phyloP scores from a whole-genome alignment of 495 filamentous ascomycete species.

The Haplographium delicatum region DNA sequence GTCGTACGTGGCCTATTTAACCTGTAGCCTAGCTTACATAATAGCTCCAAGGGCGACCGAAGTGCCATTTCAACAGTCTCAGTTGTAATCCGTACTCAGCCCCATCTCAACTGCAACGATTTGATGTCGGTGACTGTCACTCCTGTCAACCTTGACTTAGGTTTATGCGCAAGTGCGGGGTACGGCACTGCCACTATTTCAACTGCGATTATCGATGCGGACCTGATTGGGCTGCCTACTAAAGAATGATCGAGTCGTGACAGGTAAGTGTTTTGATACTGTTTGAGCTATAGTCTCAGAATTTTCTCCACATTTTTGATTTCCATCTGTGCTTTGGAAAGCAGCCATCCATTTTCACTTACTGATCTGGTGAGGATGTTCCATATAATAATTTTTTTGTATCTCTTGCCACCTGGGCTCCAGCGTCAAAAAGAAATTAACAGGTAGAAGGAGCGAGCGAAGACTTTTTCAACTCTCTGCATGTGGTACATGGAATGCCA shows the following conservation, averaged over 20 bases:
- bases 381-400: not conserved
- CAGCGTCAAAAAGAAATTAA: too few species aligned
- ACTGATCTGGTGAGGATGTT: not conserved
- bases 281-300: slow-evolving; percentile 4
- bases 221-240: not conserved
- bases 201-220: not conserved
- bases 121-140: too few species aligned
- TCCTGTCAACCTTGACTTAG: not conserved
- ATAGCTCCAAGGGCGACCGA: too few species aligned
- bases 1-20: too few species aligned
- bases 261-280: not conserved
- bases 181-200: not conserved
- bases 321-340: not conserved
- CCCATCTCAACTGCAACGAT: too few species aligned
- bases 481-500: not conserved
- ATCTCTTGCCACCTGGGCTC: not conserved
- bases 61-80: too few species aligned
- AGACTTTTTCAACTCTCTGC: not conserved
- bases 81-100: too few species aligned
- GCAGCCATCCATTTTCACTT: not conserved
- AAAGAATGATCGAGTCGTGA: not conserved
- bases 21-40: too few species aligned
- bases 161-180: not conserved
- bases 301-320: not conserved
- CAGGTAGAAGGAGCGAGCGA: too few species aligned